Base-by-base conservation (phyloP, 768 basidiomycete species). In the Phylloporus scabripes region DNA sequence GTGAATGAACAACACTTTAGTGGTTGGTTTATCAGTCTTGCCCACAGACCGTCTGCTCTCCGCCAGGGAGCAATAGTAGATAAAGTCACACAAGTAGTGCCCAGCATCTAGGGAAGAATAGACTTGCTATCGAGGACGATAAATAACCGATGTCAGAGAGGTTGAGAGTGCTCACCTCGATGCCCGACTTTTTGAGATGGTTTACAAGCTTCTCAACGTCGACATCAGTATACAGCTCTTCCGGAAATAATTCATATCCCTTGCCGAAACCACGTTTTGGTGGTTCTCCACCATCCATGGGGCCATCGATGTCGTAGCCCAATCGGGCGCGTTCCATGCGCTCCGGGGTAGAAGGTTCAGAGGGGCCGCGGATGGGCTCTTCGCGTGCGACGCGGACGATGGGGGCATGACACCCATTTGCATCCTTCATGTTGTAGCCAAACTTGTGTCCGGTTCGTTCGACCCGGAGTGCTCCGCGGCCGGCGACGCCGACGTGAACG, bases 31-130 rank as follows among this genome's bases (percentile, higher is more conserved):
- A 42, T 67, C 65, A 31, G 42, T 63, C 42, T 69, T 67, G 29
- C 58, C 49, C n/a, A 51, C 55, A 7, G 51, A 53, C 3, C 82
- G 77, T 59, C 75, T 78, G 23, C 79, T 75, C 61, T 87, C 85
- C 5, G 84, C 83, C 23, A 87, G 74, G 9, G 84, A 86, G 60
- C 83, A 83, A 58, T 85, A 89, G 62, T 83, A 86, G 51, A 83
- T 77, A 63, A 83, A 88, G 67, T 88, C 86, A 61, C 82, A 85
- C 10, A 87, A 67, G 63, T 81, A 89, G 61, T 85, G 83, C 0
- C 85, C 86, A 14, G 85, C 82, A 60, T 88, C 86, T 74, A 82
- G 77, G 2, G 85, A 87, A 17, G 82, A 75, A 60, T 82, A 81
- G 18, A 86, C 80, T 68, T 82, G 74, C 82, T 86, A 57, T 42